These are phyloP conservation scores for Podospora fimiseda DNA, from an alignment of 495 filamentous ascomycete genomes.

Conservation along the genomic window DNA sequence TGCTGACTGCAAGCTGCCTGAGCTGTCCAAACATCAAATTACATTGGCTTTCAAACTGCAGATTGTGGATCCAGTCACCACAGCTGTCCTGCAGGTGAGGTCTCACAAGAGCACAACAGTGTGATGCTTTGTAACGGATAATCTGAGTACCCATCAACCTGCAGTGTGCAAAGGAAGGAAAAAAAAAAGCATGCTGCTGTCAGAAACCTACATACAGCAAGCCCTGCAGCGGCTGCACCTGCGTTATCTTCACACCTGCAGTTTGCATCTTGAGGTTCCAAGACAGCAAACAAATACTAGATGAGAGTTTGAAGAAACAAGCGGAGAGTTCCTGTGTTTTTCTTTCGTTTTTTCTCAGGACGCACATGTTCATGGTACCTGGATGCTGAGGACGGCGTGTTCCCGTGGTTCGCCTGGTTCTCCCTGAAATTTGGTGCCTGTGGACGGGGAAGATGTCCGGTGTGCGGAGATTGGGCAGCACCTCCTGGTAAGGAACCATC, in stretches of 20 bases:
- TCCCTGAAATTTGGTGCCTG: too few relatives aligned
- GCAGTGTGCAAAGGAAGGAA: neutral
- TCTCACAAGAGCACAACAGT: too few relatives aligned
- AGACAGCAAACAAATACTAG: neutral
- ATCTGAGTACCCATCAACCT: neutral
- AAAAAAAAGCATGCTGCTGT: neutral
- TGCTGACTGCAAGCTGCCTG: too few relatives aligned
- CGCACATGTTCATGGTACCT: neutral
- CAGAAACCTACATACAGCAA: neutral
- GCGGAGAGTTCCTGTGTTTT: too few relatives aligned
- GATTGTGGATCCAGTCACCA: neutral
- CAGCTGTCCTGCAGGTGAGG: neutral
- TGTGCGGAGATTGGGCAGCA: constrained; percentile 1
- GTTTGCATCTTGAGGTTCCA: neutral
- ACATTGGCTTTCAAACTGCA: too few relatives aligned
- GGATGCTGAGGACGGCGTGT: neutral
- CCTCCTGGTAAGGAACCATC: neutral
- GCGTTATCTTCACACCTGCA: neutral
- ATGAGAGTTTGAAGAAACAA: neutral
- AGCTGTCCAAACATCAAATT: too few relatives aligned
- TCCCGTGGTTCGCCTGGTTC: neutral
- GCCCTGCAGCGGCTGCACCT: neutral
- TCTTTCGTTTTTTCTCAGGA: too few relatives aligned
- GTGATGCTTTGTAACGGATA: too few relatives aligned
- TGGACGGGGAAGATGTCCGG: neutral